Base-by-base conservation (phyloP, 495 filamentous ascomycete species). In the Jackrogersella multiformis region DNA sequence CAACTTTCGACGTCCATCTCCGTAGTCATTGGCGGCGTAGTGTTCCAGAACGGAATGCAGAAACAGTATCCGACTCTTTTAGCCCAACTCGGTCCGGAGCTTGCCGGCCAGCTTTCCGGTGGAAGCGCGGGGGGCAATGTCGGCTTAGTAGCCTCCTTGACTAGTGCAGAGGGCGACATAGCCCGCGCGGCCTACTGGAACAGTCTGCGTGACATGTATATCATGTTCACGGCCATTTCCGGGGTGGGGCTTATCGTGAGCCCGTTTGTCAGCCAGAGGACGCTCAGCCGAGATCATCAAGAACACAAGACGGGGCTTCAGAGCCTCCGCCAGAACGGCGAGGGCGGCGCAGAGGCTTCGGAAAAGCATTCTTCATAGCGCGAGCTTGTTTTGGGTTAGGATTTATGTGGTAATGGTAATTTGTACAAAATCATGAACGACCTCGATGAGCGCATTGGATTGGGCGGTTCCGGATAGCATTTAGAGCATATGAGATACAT, bases 21-120 rank as follows among this genome's bases (percentile, higher is more conserved):
- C 5, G 86, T 95, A 23, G 91, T 93, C 18, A 84, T 95, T 21
- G 93, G 93, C 13, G 86, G 90, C 12, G 90, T 93, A 1, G 86
- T 97, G 26, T 96, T 96, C 77, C 86, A 90, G 73, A 91, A 91
- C 69, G 74, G 73, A 36, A 84, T 84, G 81, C 67, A 81, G 64
- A 75, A 74, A 38, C 80, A 82, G 55, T 77, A 82, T 30, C 71
- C 74, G 3, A 42, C 24, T 0, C 72, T 84, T 2, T 16, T 78
- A 5, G 57, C 72, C 16, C 54, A 79, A 18, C 73, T 86, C 5
- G 83, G 83, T 0, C 77, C 79, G 0, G 73, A 79, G 2, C 59
- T 76, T 1, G 84, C 82, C 0, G 56, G 70, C 0, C 72, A 76
- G 13, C 76, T 86, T 4, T 79, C 79, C 0, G 84, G 84, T 7